Conservation (phyloP, 2,329 filamentous ascomycete species). For the Ilyonectria mors-panacis region DNA sequence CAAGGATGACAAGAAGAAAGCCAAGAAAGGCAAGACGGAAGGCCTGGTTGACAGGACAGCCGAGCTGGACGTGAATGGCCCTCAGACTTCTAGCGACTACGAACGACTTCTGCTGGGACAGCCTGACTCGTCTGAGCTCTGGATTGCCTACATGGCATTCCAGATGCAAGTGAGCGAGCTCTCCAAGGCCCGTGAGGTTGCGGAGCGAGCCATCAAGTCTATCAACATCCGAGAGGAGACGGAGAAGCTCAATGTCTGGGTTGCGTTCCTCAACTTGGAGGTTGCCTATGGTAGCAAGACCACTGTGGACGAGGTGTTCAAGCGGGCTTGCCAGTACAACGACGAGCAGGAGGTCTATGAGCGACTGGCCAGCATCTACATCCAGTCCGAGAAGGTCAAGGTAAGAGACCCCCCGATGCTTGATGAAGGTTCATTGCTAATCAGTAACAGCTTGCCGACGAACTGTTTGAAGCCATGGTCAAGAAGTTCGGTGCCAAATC, state of each 20-base stretch:
- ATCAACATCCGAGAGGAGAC: constrained; percentile 93
- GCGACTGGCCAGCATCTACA: constrained; percentile 93
- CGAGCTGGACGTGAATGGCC: constrained; percentile 90
- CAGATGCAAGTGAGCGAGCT: constrained; percentile 93
- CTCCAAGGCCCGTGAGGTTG: constrained; percentile 88
- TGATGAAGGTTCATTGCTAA: constrained; percentile 44
- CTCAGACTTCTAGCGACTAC: constrained; percentile 91
- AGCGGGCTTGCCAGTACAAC: constrained; percentile 93
- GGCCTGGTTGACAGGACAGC: constrained; percentile 91
- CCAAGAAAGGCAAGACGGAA: constrained; percentile 81
- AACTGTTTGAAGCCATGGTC: constrained; percentile 86
- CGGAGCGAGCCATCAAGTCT: constrained; percentile 89
- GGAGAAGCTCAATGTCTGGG: constrained; percentile 96
- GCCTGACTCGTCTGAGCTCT: constrained; percentile 92
- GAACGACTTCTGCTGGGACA: constrained; percentile 93
- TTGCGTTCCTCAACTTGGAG: constrained; percentile 94
- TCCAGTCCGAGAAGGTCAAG: constrained; percentile 87
- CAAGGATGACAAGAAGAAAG: constrained; percentile 63
- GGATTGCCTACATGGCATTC: constrained; percentile 99
- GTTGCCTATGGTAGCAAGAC: constrained; percentile 90
- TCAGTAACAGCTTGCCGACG: constrained; percentile 82
- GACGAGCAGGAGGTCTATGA: constrained; percentile 92
- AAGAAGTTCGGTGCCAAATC: constrained; percentile 90
- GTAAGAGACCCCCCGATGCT: constrained; percentile 65
- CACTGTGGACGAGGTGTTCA: constrained; percentile 87